Percentiles rank a stretch among this genome's conserved stretches.
These are phyloP conservation scores for Xylaria palmicola DNA, from an alignment of 495 filamentous ascomycete genomes.

Conservation along the genomic window DNA sequence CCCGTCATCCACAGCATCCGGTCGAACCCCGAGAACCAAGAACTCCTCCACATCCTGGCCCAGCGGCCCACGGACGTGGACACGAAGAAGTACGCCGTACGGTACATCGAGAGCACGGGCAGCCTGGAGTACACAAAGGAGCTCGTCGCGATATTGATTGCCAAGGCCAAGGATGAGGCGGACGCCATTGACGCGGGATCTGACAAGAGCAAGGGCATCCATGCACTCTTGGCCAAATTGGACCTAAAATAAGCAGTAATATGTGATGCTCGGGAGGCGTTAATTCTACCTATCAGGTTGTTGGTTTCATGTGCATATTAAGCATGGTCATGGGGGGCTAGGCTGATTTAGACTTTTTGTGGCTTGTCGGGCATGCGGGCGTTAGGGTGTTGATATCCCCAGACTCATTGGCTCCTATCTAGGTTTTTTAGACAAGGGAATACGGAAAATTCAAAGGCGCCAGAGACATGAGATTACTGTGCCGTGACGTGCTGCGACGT, in stretches of 20 bases:
- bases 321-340: background rate
- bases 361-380: background rate
- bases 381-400: constrained; percentile 12
- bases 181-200: constrained; percentile 58
- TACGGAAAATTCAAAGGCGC: background rate
- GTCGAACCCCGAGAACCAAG: constrained; percentile 69
- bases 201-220: constrained; percentile 40
- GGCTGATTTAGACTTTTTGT: background rate
- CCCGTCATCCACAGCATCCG: constrained; percentile 93
- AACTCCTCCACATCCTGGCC: constrained; percentile 87
- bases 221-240: constrained; percentile 46
- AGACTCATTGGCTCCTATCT: background rate
- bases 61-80: constrained; percentile 81
- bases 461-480: too few species aligned
- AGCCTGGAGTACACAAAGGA: constrained; percentile 79
- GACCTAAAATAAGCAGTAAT: constrained; percentile 21
- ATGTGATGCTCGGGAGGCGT: too few species aligned
- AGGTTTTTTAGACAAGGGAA: background rate
- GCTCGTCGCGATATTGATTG: constrained; percentile 63
- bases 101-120: constrained; percentile 81
- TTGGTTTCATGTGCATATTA: background rate
- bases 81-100: constrained; percentile 83
- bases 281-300: background rate
- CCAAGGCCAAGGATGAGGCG: constrained; percentile 62
- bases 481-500: too few species aligned